phyloP scores from a whole-genome alignment of 345 rosid genomes.

The Moricandia arvensis region DNA sequence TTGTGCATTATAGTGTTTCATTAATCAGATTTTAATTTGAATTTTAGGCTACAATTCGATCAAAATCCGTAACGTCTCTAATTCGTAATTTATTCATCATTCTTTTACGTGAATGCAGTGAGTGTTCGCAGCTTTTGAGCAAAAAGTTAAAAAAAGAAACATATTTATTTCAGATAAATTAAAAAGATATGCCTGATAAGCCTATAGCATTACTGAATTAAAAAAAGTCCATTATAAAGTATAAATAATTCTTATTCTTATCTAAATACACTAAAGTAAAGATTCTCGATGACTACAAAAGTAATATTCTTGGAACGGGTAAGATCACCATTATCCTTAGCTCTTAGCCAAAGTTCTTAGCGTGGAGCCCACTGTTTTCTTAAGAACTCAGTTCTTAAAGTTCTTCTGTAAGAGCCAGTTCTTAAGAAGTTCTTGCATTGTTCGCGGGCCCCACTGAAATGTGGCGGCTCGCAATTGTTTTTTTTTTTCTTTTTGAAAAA shows the following conservation, averaged over 20 bases:
- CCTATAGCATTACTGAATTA: background rate
- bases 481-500: too few species aligned
- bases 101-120: too few species aligned
- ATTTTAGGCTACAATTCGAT: background rate
- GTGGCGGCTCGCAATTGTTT: too few species aligned
- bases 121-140: constrained; percentile 15
- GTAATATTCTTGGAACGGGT: constrained; percentile 1
- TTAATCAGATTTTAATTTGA: constrained; percentile 14
- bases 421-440: too few species aligned
- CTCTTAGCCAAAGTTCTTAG: too few species aligned
- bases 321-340: too few species aligned
- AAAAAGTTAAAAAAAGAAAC: background rate
- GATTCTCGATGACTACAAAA: constrained; percentile 11
- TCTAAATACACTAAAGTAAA: constrained; percentile 9
- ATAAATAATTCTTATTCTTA: background rate
- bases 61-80: constrained; percentile 5
- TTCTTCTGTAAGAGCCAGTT: too few species aligned
- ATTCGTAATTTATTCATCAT: too few species aligned
- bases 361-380: too few species aligned
- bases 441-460: too few species aligned
- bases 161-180: background rate
- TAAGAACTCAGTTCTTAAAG: too few species aligned
- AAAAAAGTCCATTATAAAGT: background rate
- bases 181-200: background rate
- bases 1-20: constrained; percentile 14